A percentile compares a stretch with the other conserved stretches of the same genome.
phyloP scores from a whole-genome alignment of 495 filamentous ascomycete species.

The Hypoxylon fuscum region DNA sequence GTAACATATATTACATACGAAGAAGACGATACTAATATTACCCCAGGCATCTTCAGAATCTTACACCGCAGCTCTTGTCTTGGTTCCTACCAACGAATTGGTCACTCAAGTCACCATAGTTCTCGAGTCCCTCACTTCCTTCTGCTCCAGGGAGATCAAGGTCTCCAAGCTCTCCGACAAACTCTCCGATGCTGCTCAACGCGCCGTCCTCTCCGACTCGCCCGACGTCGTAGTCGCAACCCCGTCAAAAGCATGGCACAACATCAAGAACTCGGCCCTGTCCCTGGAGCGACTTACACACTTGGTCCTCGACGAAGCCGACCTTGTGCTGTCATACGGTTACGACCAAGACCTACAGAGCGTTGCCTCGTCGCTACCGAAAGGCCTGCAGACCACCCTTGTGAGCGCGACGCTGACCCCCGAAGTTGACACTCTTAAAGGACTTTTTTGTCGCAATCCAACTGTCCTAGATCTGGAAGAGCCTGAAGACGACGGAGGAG shows the following conservation, averaged over 20 bases:
- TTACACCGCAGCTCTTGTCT: constrained; percentile 73
- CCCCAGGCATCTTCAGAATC: constrained; percentile 46
- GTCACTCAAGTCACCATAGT: constrained; percentile 86
- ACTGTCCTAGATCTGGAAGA: constrained; percentile 77
- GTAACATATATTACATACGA: not conserved
- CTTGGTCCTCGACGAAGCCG: constrained; percentile 94
- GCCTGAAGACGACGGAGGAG: constrained; percentile 72
- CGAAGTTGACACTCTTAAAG: constrained; percentile 86
- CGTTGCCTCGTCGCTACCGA: constrained; percentile 77
- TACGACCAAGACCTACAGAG: constrained; percentile 89
- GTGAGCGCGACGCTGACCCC: constrained; percentile 92
- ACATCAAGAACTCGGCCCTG: constrained; percentile 74
- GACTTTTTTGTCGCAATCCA: constrained; percentile 85
- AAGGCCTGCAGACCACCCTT: constrained; percentile 87
- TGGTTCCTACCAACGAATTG: constrained; percentile 93
- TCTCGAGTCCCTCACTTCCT: constrained; percentile 74
- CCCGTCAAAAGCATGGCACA: constrained; percentile 76
- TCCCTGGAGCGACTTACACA: constrained; percentile 74
- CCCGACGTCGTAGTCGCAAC: constrained; percentile 93
- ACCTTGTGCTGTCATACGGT: constrained; percentile 92
- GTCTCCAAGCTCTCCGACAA: constrained; percentile 87
- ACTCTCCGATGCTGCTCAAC: constrained; percentile 84
- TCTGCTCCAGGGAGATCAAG: constrained; percentile 84
- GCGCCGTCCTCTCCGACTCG: constrained; percentile 82
- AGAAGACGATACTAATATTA: constrained; percentile 7